These are phyloP conservation scores for Beauveria asiatica DNA, from an alignment of 2,329 filamentous ascomycete species.

Conservation along the genomic window DNA sequence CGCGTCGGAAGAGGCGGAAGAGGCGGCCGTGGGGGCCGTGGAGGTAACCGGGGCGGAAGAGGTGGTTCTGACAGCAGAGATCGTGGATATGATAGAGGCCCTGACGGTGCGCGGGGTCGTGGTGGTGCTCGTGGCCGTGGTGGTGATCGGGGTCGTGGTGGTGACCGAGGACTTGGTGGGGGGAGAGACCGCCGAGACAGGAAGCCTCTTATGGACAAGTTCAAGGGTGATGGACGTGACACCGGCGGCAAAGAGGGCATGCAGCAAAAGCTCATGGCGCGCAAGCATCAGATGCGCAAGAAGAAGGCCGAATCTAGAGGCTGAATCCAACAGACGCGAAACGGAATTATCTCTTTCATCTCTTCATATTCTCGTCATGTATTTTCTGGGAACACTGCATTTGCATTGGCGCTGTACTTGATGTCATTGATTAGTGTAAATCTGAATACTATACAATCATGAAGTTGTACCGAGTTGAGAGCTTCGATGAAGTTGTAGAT, in stretches of 20 bases:
- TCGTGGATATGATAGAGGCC: neutral
- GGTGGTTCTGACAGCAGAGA: conserved; percentile 9
- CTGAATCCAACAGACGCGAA: conserved; percentile 10
- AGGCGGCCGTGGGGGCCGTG: neutral
- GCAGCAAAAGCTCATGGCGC: conserved; percentile 70
- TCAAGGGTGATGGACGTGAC: conserved; percentile 24
- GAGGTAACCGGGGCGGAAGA: neutral
- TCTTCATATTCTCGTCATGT: conserved; percentile 3
- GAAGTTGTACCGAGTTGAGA: neutral
- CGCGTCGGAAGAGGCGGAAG: neutral
- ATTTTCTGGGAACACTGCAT: neutral
- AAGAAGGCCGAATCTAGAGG: conserved; percentile 44
- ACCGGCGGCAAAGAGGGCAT: conserved; percentile 42
- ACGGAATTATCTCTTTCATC: neutral
- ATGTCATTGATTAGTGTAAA: neutral
- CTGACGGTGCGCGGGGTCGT: conserved; percentile 11
- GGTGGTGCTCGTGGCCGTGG: conserved; percentile 9
- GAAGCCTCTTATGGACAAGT: conserved; percentile 14
- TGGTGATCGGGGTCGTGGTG: conserved; percentile 8
- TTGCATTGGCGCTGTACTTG: conserved; percentile 6
- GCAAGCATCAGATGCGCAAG: conserved; percentile 73
- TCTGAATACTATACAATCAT: neutral
- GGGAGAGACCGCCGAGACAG: neutral
- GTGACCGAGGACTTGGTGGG: conserved; percentile 8
- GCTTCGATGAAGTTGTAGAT: neutral